Evolutionary conservation across 163 green algal species (phyloP).

Genomic region (Scenedesmus sp.): DNA sequence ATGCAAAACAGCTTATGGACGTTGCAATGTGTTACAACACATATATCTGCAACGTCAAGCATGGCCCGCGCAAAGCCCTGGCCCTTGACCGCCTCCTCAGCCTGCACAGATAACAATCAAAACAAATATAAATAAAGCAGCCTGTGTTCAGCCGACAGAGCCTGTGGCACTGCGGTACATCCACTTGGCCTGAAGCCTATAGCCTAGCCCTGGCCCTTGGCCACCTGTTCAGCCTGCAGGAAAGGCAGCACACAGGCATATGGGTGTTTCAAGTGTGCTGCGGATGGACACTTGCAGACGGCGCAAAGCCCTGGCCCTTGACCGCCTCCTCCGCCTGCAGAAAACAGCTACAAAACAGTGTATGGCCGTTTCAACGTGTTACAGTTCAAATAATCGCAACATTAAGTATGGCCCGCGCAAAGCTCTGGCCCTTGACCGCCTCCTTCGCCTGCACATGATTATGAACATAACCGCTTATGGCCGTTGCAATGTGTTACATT

Average conservation of each 20-base stretch:
- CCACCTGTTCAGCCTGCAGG: not conserved
- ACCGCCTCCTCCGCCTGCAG: not conserved
- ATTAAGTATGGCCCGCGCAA: slow-evolving; percentile 37
- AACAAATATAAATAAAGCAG: no score
- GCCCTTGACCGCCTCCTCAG: not conserved
- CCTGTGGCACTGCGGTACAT: not conserved
- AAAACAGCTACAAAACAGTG: no score
- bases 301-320: not conserved
- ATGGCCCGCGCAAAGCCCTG: not conserved
- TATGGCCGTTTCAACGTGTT: no score
- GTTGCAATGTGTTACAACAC: not conserved
- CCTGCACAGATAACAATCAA: not conserved
- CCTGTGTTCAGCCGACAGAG: not conserved
- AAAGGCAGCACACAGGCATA: not conserved
- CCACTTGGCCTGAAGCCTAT: not conserved
- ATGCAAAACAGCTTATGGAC: not conserved
- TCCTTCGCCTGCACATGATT: slow-evolving; percentile 52
- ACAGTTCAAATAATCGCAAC: no score
- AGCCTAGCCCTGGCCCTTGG: not conserved
- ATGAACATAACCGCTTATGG: not conserved
- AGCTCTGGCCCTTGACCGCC: slow-evolving; percentile 59
- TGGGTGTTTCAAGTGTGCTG: not conserved
- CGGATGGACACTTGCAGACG: not conserved
- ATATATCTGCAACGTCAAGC: not conserved
- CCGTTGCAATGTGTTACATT: not conserved